A percentile compares a stretch with the other conserved stretches of the same genome.
Evolutionary conservation across 2,329 filamentous ascomycete genomes (phyloP).

Genomic region (Thielaviopsis musarum): DNA sequence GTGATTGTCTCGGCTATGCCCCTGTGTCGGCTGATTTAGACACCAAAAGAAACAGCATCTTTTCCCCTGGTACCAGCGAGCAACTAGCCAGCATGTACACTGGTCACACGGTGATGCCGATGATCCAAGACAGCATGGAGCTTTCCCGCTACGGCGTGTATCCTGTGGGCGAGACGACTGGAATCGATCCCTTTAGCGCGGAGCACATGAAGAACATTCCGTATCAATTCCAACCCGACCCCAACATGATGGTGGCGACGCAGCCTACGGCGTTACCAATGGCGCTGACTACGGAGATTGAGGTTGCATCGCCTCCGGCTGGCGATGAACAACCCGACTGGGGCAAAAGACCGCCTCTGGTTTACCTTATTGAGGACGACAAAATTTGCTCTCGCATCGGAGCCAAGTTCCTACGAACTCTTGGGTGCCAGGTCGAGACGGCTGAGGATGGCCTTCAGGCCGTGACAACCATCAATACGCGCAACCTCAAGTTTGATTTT

Average conservation of each 20-base stretch:
- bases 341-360: slow-evolving; percentile 52
- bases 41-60: slow-evolving; percentile 8
- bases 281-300: neutral
- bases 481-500: slow-evolving; percentile 38
- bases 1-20: slow-evolving; percentile 18
- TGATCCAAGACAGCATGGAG: slow-evolving; percentile 38
- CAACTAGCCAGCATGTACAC: slow-evolving; percentile 9
- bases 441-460: slow-evolving; percentile 80
- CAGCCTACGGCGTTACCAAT: neutral
- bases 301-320: neutral
- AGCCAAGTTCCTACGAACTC: slow-evolving; percentile 47
- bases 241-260: slow-evolving; percentile 1
- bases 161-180: slow-evolving; percentile 75
- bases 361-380: slow-evolving; percentile 79
- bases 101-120: slow-evolving; percentile 20
- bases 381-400: slow-evolving; percentile 51
- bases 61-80: slow-evolving; percentile 7
- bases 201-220: slow-evolving; percentile 92
- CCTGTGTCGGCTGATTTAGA: neutral
- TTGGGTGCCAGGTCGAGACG: slow-evolving; percentile 50
- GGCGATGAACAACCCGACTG: slow-evolving; percentile 22
- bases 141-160: slow-evolving; percentile 56
- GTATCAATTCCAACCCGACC: slow-evolving; percentile 40
- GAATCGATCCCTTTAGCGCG: slow-evolving; percentile 86
- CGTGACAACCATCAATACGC: slow-evolving; percentile 59